Evolutionary conservation across 805 yeast genomes (phyloP).

Genomic region (Ogataea polymorpha): DNA sequence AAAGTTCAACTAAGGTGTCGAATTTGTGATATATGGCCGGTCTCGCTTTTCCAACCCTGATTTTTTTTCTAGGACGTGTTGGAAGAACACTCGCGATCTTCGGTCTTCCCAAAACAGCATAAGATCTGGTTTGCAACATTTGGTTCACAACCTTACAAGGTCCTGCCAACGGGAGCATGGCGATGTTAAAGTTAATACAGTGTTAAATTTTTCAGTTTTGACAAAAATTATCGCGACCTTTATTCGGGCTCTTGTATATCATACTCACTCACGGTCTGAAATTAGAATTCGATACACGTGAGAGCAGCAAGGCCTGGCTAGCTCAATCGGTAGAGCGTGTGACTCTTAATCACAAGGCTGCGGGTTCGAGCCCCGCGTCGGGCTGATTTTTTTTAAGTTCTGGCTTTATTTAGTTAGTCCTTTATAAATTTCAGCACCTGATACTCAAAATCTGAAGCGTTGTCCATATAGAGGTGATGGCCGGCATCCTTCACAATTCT

Average conservation of each 20-base stretch:
- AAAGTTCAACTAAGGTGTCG: constrained; percentile 81
- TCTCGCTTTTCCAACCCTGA: constrained; percentile 78
- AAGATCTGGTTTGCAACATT: constrained; percentile 16
- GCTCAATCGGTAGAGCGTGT: constrained; percentile 30
- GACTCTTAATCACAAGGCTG: constrained; percentile 29
- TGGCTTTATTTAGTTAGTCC: constrained; percentile 1
- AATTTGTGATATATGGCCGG: constrained; percentile 93
- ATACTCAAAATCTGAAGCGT: constrained; percentile 34
- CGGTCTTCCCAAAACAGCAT: constrained; percentile 28
- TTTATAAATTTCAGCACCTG: constrained; percentile 27
- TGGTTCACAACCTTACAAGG: background rate
- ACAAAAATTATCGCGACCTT: constrained; percentile 1
- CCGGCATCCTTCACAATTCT: constrained; percentile 44
- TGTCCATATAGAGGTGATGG: constrained; percentile 55
- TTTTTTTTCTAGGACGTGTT: constrained; percentile 62
- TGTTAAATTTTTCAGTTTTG: constrained; percentile 4
- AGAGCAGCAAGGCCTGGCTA: constrained; percentile 18
- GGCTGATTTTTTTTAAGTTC: constrained; percentile 14
- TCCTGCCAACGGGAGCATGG: background rate
- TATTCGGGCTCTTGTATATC: too few relatives aligned
- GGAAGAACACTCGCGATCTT: constrained; percentile 31
- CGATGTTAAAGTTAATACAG: background rate
- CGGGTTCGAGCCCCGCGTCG: constrained; percentile 28
- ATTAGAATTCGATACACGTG: background rate
- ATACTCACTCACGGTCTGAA: too few relatives aligned